A percentile compares a stretch with the other conserved stretches of the same genome.
These are phyloP conservation scores for Oxytropis ochrocephala DNA, from an alignment of 306 rosid genomes.

Conservation along the genomic window DNA sequence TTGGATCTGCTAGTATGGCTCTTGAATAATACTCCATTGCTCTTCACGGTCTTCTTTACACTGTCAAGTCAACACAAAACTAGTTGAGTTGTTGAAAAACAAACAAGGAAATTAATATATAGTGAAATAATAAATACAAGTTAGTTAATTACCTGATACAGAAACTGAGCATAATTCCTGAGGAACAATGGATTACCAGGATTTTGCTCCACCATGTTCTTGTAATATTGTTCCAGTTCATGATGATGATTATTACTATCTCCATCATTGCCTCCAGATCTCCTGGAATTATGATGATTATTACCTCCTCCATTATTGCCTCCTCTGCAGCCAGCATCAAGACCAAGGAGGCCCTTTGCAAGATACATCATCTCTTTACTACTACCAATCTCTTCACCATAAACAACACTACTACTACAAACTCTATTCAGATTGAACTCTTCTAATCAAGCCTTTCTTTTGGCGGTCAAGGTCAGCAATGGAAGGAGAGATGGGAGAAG, in stretches of 20 bases:
- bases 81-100: background rate
- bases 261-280: slow-evolving; percentile 44
- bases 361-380: slow-evolving; percentile 43
- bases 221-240: slow-evolving; percentile 56
- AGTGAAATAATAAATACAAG: too few species aligned
- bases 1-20: slow-evolving; percentile 67
- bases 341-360: slow-evolving; percentile 53
- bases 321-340: slow-evolving; percentile 33
- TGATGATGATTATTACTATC: slow-evolving; percentile 38
- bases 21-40: slow-evolving; percentile 76
- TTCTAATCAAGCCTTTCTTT: slow-evolving; percentile 45
- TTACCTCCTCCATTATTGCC: slow-evolving; percentile 16
- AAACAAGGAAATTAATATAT: background rate
- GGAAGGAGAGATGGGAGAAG: slow-evolving; percentile 80
- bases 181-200: slow-evolving; percentile 76
- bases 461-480: slow-evolving; percentile 31
- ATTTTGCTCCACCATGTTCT: slow-evolving; percentile 66
- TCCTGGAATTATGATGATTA: slow-evolving; percentile 26
- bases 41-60: slow-evolving; percentile 41
- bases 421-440: slow-evolving; percentile 65
- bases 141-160: slow-evolving; percentile 47
- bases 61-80: slow-evolving; percentile 29
- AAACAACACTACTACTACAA: slow-evolving; percentile 21
- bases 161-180: slow-evolving; percentile 71
- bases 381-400: slow-evolving; percentile 9